Evolutionary conservation across 208 protist species (phyloP).

Genomic region (Trypanosomatidae sp.): DNA sequence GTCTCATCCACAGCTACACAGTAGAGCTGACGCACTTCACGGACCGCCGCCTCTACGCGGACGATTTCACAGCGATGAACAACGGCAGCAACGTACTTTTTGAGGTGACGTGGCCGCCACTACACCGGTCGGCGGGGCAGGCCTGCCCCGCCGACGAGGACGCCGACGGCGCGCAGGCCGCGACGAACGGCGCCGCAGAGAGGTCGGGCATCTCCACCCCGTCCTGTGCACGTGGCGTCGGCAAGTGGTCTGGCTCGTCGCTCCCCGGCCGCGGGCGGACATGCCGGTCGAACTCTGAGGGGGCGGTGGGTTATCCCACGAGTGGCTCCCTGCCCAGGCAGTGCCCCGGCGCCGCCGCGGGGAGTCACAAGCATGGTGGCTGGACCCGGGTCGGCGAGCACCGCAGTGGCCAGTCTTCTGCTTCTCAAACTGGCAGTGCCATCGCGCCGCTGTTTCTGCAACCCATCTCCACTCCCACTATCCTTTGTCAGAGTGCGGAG

Average conservation of each 20-base stretch:
- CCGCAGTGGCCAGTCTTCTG: not conserved
- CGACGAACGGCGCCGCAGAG: not conserved
- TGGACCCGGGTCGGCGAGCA: not conserved
- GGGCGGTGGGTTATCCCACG: not conserved
- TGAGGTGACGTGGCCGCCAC: constrained; percentile 22
- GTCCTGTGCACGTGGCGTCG: not conserved
- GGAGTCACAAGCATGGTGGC: not conserved
- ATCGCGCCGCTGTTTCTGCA: constrained; percentile 16
- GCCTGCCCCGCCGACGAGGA: not conserved
- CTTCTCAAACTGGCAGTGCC: not conserved
- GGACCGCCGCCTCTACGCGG: constrained; percentile 58
- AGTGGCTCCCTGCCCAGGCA: not conserved
- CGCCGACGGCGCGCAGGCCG: not conserved
- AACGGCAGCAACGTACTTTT: constrained; percentile 32
- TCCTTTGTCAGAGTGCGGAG: constrained; percentile 70
- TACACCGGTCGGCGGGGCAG: constrained; percentile 7
- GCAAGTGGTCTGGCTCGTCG: not conserved
- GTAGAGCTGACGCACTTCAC: constrained; percentile 85
- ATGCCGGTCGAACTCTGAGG: constrained; percentile 1
- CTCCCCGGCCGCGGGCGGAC: not conserved
- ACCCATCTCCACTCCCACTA: constrained; percentile 43
- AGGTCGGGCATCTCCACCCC: too few relatives aligned
- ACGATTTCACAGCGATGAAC: constrained; percentile 43
- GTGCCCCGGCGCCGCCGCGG: not conserved
- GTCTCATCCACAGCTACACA: constrained; percentile 85